A percentile compares a stretch with the other conserved stretches of the same genome.
These are phyloP conservation scores for Colletotrichum sp. DNA, from an alignment of 2,329 filamentous ascomycete genomes.

Conservation along the genomic window DNA sequence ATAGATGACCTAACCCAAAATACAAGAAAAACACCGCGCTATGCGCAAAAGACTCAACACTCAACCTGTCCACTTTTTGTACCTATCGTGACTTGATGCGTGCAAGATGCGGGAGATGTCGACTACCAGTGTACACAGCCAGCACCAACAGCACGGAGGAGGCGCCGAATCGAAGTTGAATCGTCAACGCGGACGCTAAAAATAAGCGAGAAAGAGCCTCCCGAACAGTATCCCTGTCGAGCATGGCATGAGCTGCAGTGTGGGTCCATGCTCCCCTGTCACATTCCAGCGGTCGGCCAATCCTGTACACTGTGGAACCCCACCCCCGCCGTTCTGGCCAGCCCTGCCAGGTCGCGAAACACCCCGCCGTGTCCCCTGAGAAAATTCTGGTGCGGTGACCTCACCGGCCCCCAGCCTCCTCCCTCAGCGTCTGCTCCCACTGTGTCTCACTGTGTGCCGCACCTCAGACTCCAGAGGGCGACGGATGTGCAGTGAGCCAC, in stretches of 20 bases:
- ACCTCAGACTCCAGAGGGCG: neutral
- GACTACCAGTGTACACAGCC: neutral
- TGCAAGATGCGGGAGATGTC: neutral
- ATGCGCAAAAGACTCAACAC: neutral
- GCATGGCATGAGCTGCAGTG: slow-evolving; percentile 20
- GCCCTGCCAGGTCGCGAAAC: slow-evolving; percentile 18
- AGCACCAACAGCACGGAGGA: slow-evolving; percentile 29
- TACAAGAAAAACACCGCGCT: neutral
- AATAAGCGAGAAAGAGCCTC: slow-evolving; percentile 27
- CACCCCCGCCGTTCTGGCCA: slow-evolving; percentile 21
- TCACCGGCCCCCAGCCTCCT: slow-evolving; percentile 1
- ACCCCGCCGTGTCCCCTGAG: slow-evolving; percentile 16
- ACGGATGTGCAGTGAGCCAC: neutral
- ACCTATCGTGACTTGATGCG: neutral
- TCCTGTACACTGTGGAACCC: neutral
- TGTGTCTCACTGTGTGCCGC: neutral
- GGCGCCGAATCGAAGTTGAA: slow-evolving; percentile 11
- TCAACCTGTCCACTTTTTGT: neutral
- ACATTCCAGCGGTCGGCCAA: neutral
- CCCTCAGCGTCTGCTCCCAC: neutral
- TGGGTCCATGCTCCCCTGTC: slow-evolving; percentile 15
- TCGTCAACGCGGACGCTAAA: slow-evolving; percentile 23
- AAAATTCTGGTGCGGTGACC: slow-evolving; percentile 9
- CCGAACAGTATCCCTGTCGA: slow-evolving; percentile 21
- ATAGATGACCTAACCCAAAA: neutral